phyloP scores from a whole-genome alignment of 495 filamentous ascomycete species.

The Neurospora sp. region DNA sequence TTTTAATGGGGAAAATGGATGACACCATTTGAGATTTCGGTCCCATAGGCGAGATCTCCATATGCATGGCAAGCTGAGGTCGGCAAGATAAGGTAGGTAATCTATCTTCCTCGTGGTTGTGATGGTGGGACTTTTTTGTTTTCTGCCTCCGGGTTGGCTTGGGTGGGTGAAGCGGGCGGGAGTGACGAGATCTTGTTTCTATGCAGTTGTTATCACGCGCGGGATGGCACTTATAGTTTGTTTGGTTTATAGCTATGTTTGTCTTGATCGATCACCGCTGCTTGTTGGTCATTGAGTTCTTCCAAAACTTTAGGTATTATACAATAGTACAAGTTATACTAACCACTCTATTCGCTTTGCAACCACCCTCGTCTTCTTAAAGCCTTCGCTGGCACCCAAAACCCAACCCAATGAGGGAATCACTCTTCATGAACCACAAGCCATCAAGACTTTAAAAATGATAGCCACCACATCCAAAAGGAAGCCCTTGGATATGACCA shows the following conservation, averaged over 20 bases:
- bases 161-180: neutral
- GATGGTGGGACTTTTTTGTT: too few relatives aligned
- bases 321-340: neutral
- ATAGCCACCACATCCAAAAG: neutral
- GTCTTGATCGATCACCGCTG: neutral
- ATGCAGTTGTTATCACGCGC: neutral
- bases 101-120: too few relatives aligned
- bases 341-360: neutral
- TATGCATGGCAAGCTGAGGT: too few relatives aligned
- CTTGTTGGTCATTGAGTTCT: neutral
- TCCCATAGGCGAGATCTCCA: too few relatives aligned
- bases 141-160: neutral
- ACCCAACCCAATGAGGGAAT: neutral
- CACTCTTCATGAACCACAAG: neutral
- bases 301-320: neutral
- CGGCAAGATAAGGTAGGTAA: too few relatives aligned
- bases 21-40: too few relatives aligned
- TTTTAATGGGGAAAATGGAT: too few relatives aligned
- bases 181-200: neutral
- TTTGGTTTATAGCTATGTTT: neutral
- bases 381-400: neutral
- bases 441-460: neutral
- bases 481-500: neutral
- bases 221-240: neutral
- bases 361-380: neutral